These are phyloP conservation scores for Pythium oligandrum DNA, from an alignment of 352 stramenopile genomes.

Conservation along the genomic window DNA sequence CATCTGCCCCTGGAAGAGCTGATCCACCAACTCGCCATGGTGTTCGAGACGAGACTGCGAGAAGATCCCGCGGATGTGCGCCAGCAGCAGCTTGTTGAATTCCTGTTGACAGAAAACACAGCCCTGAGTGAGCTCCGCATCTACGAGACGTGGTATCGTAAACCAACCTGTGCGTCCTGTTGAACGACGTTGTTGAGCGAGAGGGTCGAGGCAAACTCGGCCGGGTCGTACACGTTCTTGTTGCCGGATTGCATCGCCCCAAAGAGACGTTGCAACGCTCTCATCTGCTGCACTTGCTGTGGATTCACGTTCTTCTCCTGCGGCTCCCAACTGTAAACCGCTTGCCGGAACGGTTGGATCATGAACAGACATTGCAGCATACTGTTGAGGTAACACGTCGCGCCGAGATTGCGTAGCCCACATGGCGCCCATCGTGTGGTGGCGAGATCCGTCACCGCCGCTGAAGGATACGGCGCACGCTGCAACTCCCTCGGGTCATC, in stretches of 20 bases:
- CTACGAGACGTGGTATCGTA: not conserved
- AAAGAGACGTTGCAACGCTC: conserved; percentile 79
- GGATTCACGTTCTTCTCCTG: conserved; percentile 37
- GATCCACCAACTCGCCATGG: conserved; percentile 66
- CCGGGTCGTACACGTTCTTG: conserved; percentile 62
- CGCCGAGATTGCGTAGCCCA: conserved; percentile 78
- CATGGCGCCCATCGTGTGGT: conserved; percentile 26
- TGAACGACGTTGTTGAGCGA: conserved; percentile 79
- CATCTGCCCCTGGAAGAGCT: conserved; percentile 79
- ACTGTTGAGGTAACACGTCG: conserved; percentile 88
- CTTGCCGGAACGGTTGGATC: conserved; percentile 60
- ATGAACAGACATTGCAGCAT: conserved; percentile 85
- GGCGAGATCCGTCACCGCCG: not conserved
- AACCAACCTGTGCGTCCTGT: conserved; percentile 77
- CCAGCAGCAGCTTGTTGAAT: conserved; percentile 83
- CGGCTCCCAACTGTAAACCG: conserved; percentile 77
- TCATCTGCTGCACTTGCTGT: conserved; percentile 68
- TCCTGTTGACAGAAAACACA: conserved; percentile 32
- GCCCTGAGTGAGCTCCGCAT: not conserved
- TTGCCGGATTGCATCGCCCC: conserved; percentile 78
- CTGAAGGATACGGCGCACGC: conserved; percentile 24
- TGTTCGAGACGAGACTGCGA: conserved; percentile 43
- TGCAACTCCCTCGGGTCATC: conserved; percentile 58
- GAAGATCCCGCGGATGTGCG: conserved; percentile 76
- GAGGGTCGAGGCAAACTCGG: conserved; percentile 74